Evolutionary conservation across 2,329 filamentous ascomycete species (phyloP), one percentile per base, ranked within the genome.

Genomic region (Xylaria sp.): DNA sequence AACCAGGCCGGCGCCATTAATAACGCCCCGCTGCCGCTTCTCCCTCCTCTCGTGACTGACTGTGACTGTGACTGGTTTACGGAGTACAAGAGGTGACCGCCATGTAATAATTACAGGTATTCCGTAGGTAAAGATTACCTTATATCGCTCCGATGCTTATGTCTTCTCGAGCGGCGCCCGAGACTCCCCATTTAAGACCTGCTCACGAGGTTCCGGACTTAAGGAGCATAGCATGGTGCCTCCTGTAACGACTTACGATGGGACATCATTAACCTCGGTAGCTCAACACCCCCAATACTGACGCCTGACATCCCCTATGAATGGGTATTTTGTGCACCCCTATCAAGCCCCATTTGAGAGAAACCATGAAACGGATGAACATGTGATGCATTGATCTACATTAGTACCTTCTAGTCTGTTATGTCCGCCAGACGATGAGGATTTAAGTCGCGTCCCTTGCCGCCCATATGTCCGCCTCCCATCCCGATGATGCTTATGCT

Each of bases 371-470:
- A 53, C 52, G 35, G n/a, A 57, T 55, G 42, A 11, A 54, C 42
- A 57, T 47, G 13, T 35, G n/a, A 34, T 51, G 48, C 48, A 30
- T 19, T 50, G 9, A 34, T 30, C 19, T 30, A 49, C 18, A 16
- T 49, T 19, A 9, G 16, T 49, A 30, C 10, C 19, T 10, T 50
- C 55, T 42, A 11, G 53, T 51, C 55, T 56, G 37, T 49, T 52
- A 9, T 11, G 23, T 23, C 39, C 30, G 49, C 16, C 56, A 49
- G 19, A 57, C 55, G 49, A 9, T 52, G 47, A 30, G 48, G 50
- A 55, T 55, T 50, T 42, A 58, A 55, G 18, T 34, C 13, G 48
- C 60, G 52, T 60, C 58, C 55, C 44, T 56, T 56, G 13, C 48
- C 30, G 35, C 37, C 18, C 10, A 23, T 55, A 55, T 61, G 59